Conservation (phyloP, 768 basidiomycete genomes). For the Hygrophorus russula region DNA sequence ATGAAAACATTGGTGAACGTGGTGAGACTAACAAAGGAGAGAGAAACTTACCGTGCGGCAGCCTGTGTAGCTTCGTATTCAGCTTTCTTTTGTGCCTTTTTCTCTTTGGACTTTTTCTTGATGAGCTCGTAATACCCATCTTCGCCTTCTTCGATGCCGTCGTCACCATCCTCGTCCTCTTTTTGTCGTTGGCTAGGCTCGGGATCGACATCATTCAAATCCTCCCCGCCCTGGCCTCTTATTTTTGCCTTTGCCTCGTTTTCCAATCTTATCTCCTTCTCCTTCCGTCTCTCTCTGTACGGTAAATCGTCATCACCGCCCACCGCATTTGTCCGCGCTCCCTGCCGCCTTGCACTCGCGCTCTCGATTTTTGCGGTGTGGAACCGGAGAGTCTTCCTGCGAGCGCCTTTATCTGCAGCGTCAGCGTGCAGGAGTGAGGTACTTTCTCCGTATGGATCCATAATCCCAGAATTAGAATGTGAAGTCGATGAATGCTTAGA, state of each 20-base stretch:
- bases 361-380: constrained; percentile 88
- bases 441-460: constrained; percentile 65
- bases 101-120: constrained; percentile 56
- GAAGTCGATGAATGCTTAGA: constrained; percentile 22
- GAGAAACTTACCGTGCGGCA: constrained; percentile 41
- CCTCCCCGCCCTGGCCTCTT: constrained; percentile 47
- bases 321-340: constrained; percentile 55
- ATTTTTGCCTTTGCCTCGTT: constrained; percentile 40
- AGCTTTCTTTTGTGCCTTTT: constrained; percentile 70
- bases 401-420: constrained; percentile 71
- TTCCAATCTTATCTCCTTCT: constrained; percentile 42
- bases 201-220: constrained; percentile 50
- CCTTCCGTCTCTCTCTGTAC: constrained; percentile 64
- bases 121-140: constrained; percentile 91
- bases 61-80: constrained; percentile 63
- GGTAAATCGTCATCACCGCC: constrained; percentile 96
- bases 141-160: constrained; percentile 30
- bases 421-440: constrained; percentile 60
- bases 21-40: background rate
- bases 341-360: constrained; percentile 61
- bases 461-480: constrained; percentile 14
- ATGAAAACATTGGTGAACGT: constrained; percentile 6
- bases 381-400: constrained; percentile 80
- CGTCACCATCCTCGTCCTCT: constrained; percentile 29
- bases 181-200: constrained; percentile 23